These are phyloP conservation scores for Irpex rosettiformis DNA, from an alignment of 1,284 basidiomycete genomes.

Conservation along the genomic window DNA sequence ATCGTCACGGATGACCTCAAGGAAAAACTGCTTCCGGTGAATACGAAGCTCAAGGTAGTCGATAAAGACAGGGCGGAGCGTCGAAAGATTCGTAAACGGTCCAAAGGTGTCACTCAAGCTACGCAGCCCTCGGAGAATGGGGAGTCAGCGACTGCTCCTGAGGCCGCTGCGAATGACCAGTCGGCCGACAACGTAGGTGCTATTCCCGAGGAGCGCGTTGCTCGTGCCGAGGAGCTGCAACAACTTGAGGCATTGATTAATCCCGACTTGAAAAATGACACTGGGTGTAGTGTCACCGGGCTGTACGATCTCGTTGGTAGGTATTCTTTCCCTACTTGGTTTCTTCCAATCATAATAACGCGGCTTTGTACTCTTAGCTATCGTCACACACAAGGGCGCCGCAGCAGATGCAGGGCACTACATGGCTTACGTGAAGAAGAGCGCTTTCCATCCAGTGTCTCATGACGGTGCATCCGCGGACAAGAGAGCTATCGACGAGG, in stretches of 20 bases:
- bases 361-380: conserved; percentile 46
- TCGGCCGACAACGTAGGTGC: conserved; percentile 29
- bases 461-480: conserved; percentile 7
- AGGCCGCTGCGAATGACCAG: conserved; percentile 21
- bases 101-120: conserved; percentile 38
- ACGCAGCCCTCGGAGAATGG: conserved; percentile 23
- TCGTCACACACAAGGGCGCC: conserved; percentile 96
- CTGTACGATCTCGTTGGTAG: conserved; percentile 83
- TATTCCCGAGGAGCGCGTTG: conserved; percentile 58
- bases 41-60: conserved; percentile 70
- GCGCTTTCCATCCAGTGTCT: conserved; percentile 44
- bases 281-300: conserved; percentile 71
- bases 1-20: conserved; percentile 81
- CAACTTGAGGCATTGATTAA: conserved; percentile 66
- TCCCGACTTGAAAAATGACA: conserved; percentile 61
- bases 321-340: conserved; percentile 24
- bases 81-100: conserved; percentile 76
- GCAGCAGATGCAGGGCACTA: conserved; percentile 94
- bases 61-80: conserved; percentile 86
- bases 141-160: conserved; percentile 24
- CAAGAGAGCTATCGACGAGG: conserved; percentile 35
- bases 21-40: conserved; percentile 67
- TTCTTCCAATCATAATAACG: background rate
- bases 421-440: conserved; percentile 85
- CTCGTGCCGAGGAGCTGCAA: conserved; percentile 56